Evolutionary conservation across 2,329 filamentous ascomycete genomes (phyloP), one percentile per base, ranked within the genome.

Genomic region (Hypoxylon sp.): DNA sequence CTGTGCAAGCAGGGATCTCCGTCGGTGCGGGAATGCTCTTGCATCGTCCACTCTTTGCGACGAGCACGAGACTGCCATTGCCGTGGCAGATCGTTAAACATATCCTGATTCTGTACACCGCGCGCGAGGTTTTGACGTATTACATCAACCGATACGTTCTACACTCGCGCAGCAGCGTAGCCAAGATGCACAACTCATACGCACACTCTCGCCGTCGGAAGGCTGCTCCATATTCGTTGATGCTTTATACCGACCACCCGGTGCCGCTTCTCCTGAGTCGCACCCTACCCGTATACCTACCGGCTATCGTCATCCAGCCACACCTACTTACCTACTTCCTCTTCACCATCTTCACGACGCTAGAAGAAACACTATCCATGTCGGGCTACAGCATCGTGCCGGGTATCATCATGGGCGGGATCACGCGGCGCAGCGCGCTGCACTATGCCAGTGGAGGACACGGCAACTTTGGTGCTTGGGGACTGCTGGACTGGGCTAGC

Each of bases 301-400:
- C 88, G 1, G 80, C 86, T 1, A 71, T 85, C 13, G 59, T 80
- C n/a, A 75, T 90, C 29, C 83, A 84, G 6, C 84, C 86, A 25
- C 88, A 91, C 67, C 77, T 90, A 3, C 75, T 91, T n/a, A 89
- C 86, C 0, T 90, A 87, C 71, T 78, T 89, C 47, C 63, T 89
- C 7, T 81, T 89, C 56, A 74, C 85, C 11, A 77, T 79, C 0
- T 65, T 90, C 17, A 79, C 81, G 55, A 88, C 86, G 2, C 64
- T 85, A 0, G 85, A 90, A 59, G 87, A 90, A 58, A 83, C 83
- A 0, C 73, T 90, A 36, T 75, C 84, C 19, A 83, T 83, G 70
- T 88, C 83, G 0, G 87, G 88, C 0, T 91, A 91, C 69, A 81
- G 77, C 11, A 72, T 83, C 5, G 70, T 82, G 0, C 80, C 80